Percentiles rank a stretch among this genome's conserved stretches.
Conservation (phyloP, 805 yeast genomes). For the Hanseniaspora osmophila region DNA sequence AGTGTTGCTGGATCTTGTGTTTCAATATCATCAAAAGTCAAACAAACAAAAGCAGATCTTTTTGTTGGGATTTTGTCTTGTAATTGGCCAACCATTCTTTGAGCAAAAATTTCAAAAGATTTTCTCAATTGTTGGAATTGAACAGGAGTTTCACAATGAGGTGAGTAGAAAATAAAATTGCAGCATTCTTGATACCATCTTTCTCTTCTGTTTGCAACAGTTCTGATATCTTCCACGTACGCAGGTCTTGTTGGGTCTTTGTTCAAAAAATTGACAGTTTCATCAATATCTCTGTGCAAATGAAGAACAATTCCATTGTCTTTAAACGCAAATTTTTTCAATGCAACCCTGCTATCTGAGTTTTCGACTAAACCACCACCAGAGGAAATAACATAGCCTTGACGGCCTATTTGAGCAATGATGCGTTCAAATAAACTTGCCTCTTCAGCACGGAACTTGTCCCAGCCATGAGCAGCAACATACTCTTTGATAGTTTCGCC, state of each 20-base stretch:
- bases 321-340: conserved; percentile 36
- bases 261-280: conserved; percentile 61
- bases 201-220: conserved; percentile 78
- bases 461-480: conserved; percentile 69
- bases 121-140: conserved; percentile 45
- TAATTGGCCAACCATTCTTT: conserved; percentile 44
- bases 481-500: conserved; percentile 40
- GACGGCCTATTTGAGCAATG: conserved; percentile 22
- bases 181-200: conserved; percentile 68
- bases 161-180: conserved; percentile 61
- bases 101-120: conserved; percentile 45
- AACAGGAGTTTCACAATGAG: conserved; percentile 43
- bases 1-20: conserved; percentile 29
- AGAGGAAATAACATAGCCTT: conserved; percentile 66
- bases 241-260: conserved; percentile 82
- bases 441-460: conserved; percentile 64
- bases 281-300: conserved; percentile 73
- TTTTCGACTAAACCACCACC: conserved; percentile 95
- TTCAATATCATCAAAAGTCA: conserved; percentile 51
- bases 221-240: conserved; percentile 59
- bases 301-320: conserved; percentile 75
- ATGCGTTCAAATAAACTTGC: conserved; percentile 37
- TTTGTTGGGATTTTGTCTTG: conserved; percentile 18
- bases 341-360: conserved; percentile 44
- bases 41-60: conserved; percentile 57